Conservation (phyloP, 129 eudicot species). For the Chrysanthemum lavandulifolium region DNA sequence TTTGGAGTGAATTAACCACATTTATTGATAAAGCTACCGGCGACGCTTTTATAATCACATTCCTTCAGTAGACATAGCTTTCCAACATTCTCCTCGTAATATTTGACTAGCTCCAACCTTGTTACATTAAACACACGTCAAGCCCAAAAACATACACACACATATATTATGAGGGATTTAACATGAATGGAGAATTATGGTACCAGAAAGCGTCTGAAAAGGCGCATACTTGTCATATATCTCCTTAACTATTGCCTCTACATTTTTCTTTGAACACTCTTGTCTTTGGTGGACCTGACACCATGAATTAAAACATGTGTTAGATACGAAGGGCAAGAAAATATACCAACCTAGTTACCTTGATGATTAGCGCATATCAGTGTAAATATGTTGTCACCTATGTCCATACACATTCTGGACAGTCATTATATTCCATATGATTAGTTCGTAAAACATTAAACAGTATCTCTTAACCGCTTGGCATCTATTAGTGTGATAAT, state of each 20-base stretch:
- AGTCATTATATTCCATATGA: too few species aligned
- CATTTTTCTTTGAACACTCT: slow-evolving; percentile 4
- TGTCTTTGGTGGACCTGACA: slow-evolving; percentile 3
- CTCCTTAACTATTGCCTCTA: not conserved
- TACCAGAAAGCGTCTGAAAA: slow-evolving; percentile 46
- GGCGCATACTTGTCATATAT: slow-evolving; percentile 43
- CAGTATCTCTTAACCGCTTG: too few species aligned
- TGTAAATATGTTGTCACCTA: too few species aligned
- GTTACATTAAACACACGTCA: not conserved
- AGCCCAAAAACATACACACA: not conserved
- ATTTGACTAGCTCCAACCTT: slow-evolving; percentile 28
- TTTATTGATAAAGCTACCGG: slow-evolving; percentile 14
- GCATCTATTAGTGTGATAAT: too few species aligned
- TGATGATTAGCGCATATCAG: too few species aligned
- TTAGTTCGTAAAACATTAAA: too few species aligned
- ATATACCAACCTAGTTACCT: too few species aligned
- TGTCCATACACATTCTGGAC: too few species aligned
- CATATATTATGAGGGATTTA: not conserved
- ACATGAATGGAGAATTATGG: not conserved
- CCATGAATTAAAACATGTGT: not conserved
- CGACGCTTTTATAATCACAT: slow-evolving; percentile 5
- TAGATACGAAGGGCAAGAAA: too few species aligned
- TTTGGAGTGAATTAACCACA: not conserved
- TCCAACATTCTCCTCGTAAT: slow-evolving; percentile 22
- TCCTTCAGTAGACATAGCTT: slow-evolving; percentile 13